Base-by-base conservation (phyloP, 176 grass and related monocot genomes). In the Aegilops speltoides region DNA sequence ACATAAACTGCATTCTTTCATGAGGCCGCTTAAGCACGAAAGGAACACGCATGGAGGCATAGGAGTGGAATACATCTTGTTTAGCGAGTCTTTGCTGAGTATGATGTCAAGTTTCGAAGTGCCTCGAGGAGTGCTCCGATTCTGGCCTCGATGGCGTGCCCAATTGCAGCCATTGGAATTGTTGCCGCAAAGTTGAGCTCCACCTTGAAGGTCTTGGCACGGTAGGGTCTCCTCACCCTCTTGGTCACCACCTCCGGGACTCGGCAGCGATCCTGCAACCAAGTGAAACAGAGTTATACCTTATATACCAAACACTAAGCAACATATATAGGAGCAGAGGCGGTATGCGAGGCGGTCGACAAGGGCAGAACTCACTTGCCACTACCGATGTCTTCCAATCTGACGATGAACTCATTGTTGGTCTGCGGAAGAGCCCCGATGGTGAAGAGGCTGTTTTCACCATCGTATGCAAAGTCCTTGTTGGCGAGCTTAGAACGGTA, bases 381-480 rank as follows among this genome's bases (percentile, higher is more conserved):
- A 4, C 83, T 82, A 28, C 83, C 41, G 1, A 66, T 31, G 5
- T 95, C 93, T 76, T 95, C 93, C 43, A 95, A 46, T 22, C 92
- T 46, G 3, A 95, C 80, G 5, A 80, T 88, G 81, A 95, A 95
- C 23, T 95, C 88, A 28, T 88, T 89, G 43, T 81, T 90, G 19
- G 76, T 63, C 81, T 95, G 86, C 66, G 90, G 93, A 76, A 95
- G 93, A 73, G 88, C 62, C 0, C 88, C 93, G 22, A 92, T 31
- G 0, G 93, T 95, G 67, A 92, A 95, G 3, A 95, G 79, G 68
- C 79, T 88, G 6, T 90, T 95, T 46, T 88, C 90, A 8, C 93
- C 93, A 82, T 95, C 90, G 86, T 95, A 95, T 20, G 93, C 88
- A 12, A 92, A 92, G 15, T 92, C 82, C 54, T 95, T 92, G n/a